A percentile compares a stretch with the other conserved stretches of the same genome.
Conservation (phyloP, 106 monocot species). For the Platanthera zijinensis region DNA sequence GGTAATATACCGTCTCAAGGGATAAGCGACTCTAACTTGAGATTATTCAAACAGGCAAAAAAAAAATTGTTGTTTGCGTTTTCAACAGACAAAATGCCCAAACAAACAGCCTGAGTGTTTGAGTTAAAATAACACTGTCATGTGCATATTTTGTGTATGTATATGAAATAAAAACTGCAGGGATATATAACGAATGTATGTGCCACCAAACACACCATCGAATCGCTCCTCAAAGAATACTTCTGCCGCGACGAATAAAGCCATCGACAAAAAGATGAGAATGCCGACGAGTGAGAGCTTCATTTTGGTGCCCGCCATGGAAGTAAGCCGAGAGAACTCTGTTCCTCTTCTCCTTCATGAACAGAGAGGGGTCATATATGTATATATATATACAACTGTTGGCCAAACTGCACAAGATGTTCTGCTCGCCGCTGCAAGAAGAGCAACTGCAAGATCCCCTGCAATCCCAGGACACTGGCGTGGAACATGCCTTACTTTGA, state of each 20-base stretch:
- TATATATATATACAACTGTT: not conserved
- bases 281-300: not conserved
- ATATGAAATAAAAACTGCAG: not conserved
- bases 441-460: not conserved
- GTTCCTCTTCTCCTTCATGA: not conserved
- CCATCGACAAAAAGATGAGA: not conserved
- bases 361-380: not conserved
- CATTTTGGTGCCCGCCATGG: not conserved
- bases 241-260: constrained; percentile 5
- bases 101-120: too few species aligned
- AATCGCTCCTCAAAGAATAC: constrained; percentile 33
- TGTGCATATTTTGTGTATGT: too few species aligned
- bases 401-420: not conserved
- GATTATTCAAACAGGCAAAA: too few species aligned
- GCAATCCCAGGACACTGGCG: not conserved
- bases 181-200: not conserved
- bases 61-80: too few species aligned
- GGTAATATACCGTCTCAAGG: too few species aligned
- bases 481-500: not conserved
- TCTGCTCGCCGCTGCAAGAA: not conserved
- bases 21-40: too few species aligned
- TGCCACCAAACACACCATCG: constrained; percentile 5
- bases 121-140: too few species aligned
- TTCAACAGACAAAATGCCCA: too few species aligned
- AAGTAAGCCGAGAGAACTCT: not conserved